phyloP scores from a whole-genome alignment of 2,329 filamentous ascomycete genomes.

The Penicillium hordei region DNA sequence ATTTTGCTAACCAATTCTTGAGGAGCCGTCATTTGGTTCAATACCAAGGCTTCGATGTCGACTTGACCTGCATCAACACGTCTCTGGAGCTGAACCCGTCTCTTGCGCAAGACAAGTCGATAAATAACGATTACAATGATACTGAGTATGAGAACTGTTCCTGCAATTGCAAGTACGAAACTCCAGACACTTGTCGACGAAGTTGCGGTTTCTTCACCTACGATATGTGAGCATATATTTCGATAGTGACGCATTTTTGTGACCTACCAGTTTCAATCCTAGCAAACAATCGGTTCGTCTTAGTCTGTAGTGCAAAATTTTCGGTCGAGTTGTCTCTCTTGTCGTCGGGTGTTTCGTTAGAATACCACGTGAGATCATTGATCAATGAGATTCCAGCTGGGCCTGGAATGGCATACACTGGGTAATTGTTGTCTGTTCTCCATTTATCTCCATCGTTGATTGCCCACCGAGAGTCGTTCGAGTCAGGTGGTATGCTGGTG shows the following conservation, averaged over 20 bases:
- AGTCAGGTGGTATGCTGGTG: slow-evolving; percentile 63
- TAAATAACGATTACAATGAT: slow-evolving; percentile 63
- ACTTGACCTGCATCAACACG: slow-evolving; percentile 77
- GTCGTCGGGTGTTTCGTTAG: slow-evolving; percentile 64
- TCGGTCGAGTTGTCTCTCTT: slow-evolving; percentile 36
- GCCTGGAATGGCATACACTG: slow-evolving; percentile 79
- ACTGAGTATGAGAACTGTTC: slow-evolving; percentile 73
- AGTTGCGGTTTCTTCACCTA: slow-evolving; percentile 33
- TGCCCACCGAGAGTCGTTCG: slow-evolving; percentile 66
- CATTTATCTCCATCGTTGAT: slow-evolving; percentile 69
- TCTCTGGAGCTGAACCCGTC: slow-evolving; percentile 65
- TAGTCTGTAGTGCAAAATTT: not conserved
- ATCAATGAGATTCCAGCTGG: slow-evolving; percentile 67
- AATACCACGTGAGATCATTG: slow-evolving; percentile 71
- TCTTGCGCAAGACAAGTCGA: slow-evolving; percentile 74
- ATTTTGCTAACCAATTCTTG: slow-evolving; percentile 68
- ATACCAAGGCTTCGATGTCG: slow-evolving; percentile 80
- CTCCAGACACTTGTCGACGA: slow-evolving; percentile 78
- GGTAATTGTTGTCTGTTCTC: slow-evolving; percentile 69
- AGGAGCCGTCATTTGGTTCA: slow-evolving; percentile 79
- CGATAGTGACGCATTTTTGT: not conserved
- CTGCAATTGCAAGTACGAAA: slow-evolving; percentile 72
- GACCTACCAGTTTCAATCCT: slow-evolving; percentile 49
- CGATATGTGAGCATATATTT: slow-evolving; percentile 49
- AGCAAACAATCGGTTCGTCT: slow-evolving; percentile 48